phyloP scores from a whole-genome alignment of 352 stramenopile species.

The Peronospora tabacina region DNA sequence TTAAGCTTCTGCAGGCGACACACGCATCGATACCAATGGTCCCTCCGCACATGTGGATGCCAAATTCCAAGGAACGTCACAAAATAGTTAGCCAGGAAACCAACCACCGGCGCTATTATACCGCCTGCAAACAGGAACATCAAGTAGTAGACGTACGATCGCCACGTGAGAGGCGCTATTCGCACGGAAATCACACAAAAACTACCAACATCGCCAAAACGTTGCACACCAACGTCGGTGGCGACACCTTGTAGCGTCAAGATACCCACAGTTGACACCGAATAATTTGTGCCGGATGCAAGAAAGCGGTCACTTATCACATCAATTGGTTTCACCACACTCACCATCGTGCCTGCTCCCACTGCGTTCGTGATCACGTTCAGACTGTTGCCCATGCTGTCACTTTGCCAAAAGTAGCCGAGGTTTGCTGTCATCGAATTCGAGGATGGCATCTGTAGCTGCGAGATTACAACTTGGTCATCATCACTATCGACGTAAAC shows the following conservation, averaged over 20 bases:
- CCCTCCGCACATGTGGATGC: conserved; percentile 76
- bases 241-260: conserved; percentile 43
- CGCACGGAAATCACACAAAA: conserved; percentile 59
- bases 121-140: conserved; percentile 63
- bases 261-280: conserved; percentile 35
- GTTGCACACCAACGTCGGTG: conserved; percentile 34
- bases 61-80: conserved; percentile 72
- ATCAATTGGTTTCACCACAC: conserved; percentile 61
- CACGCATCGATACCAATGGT: conserved; percentile 79
- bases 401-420: conserved; percentile 63
- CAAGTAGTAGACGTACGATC: conserved; percentile 56
- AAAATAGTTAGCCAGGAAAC: conserved; percentile 71
- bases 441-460: conserved; percentile 33
- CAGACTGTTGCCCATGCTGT: conserved; percentile 48
- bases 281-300: conserved; percentile 22
- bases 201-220: conserved; percentile 40
- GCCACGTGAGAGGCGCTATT: conserved; percentile 46
- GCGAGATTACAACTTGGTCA: conserved; percentile 38
- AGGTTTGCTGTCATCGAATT: conserved; percentile 46
- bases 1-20: conserved; percentile 69
- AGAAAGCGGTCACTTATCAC: conserved; percentile 44
- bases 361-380: conserved; percentile 61
- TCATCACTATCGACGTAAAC: conserved; percentile 42
- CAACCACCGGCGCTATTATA: conserved; percentile 54
- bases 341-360: conserved; percentile 42